Percentiles rank a stretch among this genome's conserved stretches.
phyloP scores from a whole-genome alignment of 164 flowering plant species.

The Sedum album region DNA sequence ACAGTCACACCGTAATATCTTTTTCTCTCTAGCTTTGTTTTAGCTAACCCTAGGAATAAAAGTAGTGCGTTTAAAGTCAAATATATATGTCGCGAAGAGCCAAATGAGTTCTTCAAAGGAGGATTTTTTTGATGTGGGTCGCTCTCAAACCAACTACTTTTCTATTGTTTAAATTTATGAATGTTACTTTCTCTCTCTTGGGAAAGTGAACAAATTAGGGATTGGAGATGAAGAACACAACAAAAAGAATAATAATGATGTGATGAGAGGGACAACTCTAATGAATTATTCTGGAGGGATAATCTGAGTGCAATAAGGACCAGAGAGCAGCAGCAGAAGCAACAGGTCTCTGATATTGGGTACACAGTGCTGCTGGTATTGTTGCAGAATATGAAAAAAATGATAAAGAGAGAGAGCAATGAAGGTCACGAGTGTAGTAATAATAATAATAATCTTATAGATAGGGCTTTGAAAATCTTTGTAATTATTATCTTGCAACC shows the following conservation, averaged over 20 bases:
- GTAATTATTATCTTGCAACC: not conserved
- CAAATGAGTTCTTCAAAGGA: not conserved
- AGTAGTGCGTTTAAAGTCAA: not conserved
- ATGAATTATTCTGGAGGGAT: conserved; percentile 4
- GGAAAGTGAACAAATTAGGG: no score
- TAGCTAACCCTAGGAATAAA: not conserved
- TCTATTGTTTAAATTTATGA: not conserved
- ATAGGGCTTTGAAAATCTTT: conserved; percentile 2
- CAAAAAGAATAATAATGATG: conserved; percentile 2
- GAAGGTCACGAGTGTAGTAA: not conserved
- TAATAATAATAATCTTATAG: not conserved
- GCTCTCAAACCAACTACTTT: not conserved
- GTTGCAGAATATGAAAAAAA: not conserved
- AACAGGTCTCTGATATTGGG: conserved; percentile 3
- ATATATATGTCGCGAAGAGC: not conserved
- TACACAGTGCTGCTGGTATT: conserved; percentile 3
- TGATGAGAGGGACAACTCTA: not conserved
- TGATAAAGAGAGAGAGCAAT: not conserved
- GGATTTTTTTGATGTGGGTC: not conserved
- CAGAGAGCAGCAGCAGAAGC: conserved; percentile 1
- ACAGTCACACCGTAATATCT: no score
- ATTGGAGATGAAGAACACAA: not conserved
- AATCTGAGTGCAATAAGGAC: conserved; percentile 5
- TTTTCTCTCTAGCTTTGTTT: not conserved
- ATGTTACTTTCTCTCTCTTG: not conserved